These are phyloP conservation scores for Penicillium brasilianum DNA, from an alignment of 2,329 filamentous ascomycete species.

Conservation along the genomic window DNA sequence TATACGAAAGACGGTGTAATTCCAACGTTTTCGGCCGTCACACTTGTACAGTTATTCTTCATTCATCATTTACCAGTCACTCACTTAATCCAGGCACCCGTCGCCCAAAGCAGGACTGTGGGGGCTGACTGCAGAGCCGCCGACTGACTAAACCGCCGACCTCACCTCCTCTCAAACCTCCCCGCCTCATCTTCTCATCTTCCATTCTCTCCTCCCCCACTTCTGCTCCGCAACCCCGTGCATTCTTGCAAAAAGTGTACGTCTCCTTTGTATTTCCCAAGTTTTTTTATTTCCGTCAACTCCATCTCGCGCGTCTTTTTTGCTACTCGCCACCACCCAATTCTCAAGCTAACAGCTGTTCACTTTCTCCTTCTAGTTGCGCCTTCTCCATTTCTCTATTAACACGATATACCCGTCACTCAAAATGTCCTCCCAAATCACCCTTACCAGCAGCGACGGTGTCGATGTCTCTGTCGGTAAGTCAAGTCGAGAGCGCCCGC, in stretches of 20 bases:
- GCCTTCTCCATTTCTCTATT: not conserved
- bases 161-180: not conserved
- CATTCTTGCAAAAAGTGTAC: not conserved
- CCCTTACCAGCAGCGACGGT: constrained; percentile 57
- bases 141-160: not conserved
- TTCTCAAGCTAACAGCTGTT: not conserved
- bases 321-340: not conserved
- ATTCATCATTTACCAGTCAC: not conserved
- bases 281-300: not conserved
- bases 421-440: constrained; percentile 40
- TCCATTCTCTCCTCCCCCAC: not conserved
- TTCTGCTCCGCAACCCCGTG: not conserved
- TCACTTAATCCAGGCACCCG: not conserved
- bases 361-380: not conserved
- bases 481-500: constrained; percentile 27
- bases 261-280: not conserved
- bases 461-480: constrained; percentile 57
- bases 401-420: not conserved
- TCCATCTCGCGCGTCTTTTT: not conserved
- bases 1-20: not conserved
- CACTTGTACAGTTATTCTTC: not conserved
- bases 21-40: not conserved
- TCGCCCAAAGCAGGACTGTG: not conserved
- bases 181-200: not conserved
- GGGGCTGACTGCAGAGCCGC: constrained; percentile 3